Evolutionary conservation across 495 filamentous ascomycete genomes (phyloP), one percentile per base, ranked within the genome.

Genomic region (Penicillium psychrofluorescens): DNA sequence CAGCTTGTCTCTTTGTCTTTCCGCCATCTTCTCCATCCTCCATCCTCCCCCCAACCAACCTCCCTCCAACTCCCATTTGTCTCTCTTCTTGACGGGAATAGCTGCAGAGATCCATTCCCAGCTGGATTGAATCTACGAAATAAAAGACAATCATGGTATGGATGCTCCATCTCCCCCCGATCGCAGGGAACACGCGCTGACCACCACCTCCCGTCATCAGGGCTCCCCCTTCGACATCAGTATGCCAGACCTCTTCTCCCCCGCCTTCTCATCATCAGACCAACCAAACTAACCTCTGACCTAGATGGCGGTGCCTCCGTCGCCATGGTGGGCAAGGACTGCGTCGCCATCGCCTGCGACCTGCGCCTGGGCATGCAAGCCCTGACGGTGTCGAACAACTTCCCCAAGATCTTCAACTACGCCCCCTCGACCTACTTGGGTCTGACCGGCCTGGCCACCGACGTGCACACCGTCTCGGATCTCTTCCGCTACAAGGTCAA

Each of bases 401-500:
- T 95, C 79, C 92, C 92, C 71, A 98, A 98, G 74, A 88, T 98
- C 78, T 97, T 97, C 83, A 79, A 85, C 65, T 96, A 95, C 77
- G 90, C 88, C 61, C 64, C 73, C 12, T 85, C 90, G 62, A 88
- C 90, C 52, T 95, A 95, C 68, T 84, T 98, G n/a, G 92, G 92
- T 36, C 79, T 98, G 35, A 97, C 94, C 4, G 92, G 92, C 28
- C 85, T 98, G 15, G 92, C 94, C 16, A 97, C 92, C 45, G 92
- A 98, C 67, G 88, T 98, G 34, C 79, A 80, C 30, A 96, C 94
- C 48, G 92, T 98, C 50, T 85, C 84, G 47, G 92, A 98, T 70
- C 87, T 96, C 51, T 92, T 98, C 78, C 89, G 92, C 58, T 96
- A 92, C 78, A 98, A 98, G 75, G 89, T 95, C 56, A 98, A 98